Evolutionary conservation across 345 rosid species (phyloP).

Genomic region (Trapa incisa): DNA sequence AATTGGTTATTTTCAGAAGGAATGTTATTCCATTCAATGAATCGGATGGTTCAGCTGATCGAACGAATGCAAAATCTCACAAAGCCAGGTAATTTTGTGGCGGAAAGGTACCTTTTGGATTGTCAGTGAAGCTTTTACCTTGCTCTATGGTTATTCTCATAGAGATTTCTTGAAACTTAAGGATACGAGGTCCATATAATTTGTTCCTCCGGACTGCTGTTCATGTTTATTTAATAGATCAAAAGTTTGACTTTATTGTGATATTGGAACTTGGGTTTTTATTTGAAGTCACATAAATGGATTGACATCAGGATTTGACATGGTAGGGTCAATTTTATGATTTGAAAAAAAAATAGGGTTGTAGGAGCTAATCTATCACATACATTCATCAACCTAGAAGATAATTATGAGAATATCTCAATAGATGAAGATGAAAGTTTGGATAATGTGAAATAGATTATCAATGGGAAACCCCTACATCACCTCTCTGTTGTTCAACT

Average conservation of each 20-base stretch:
- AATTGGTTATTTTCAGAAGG: too few species aligned
- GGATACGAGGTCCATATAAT: too few species aligned
- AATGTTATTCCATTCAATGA: too few species aligned
- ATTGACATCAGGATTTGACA: not conserved
- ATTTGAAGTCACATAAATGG: slow-evolving; percentile 7
- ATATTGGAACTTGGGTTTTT: slow-evolving; percentile 1
- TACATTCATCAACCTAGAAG: slow-evolving; percentile 32
- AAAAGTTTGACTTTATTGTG: not conserved
- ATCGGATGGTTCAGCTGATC: slow-evolving; percentile 6
- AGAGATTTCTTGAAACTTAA: slow-evolving; percentile 3
- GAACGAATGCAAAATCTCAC: not conserved
- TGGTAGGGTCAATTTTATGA: slow-evolving; percentile 20
- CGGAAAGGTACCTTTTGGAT: slow-evolving; percentile 10
- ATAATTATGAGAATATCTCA: slow-evolving; percentile 27
- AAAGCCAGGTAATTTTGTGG: slow-evolving; percentile 4
- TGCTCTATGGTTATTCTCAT: slow-evolving; percentile 10
- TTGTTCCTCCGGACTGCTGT: slow-evolving; percentile 3
- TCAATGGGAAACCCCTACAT: slow-evolving; percentile 63
- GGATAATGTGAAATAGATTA: slow-evolving; percentile 34
- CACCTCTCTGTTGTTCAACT: slow-evolving; percentile 37
- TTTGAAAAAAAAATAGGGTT: slow-evolving; percentile 29
- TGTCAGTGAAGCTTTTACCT: slow-evolving; percentile 14
- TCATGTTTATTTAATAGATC: slow-evolving; percentile 1
- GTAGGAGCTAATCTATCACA: slow-evolving; percentile 54
- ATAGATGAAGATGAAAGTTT: slow-evolving; percentile 28